Conservation (phyloP, 2,329 filamentous ascomycete species). For the Talaromyces marneffei region DNA sequence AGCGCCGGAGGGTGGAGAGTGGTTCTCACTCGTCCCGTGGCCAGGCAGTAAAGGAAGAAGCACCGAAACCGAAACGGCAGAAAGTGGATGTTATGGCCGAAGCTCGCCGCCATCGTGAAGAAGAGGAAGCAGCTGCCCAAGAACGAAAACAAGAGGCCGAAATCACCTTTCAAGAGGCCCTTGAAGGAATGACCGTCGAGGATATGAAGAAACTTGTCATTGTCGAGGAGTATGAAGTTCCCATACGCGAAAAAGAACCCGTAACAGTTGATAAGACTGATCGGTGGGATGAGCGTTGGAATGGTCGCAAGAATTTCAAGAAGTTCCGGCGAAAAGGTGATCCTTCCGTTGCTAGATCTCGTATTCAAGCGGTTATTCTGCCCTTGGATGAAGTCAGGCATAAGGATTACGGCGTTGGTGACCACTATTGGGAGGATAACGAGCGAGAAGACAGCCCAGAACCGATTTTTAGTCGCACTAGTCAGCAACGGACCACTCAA, state of each 20-base stretch:
- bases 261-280: constrained; percentile 44
- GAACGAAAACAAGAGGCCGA: constrained; percentile 61
- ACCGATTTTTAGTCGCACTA: constrained; percentile 15
- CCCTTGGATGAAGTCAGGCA: constrained; percentile 63
- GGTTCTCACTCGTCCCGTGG: constrained; percentile 43
- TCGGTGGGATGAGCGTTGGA: constrained; percentile 84
- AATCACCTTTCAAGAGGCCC: constrained; percentile 50
- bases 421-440: constrained; percentile 60
- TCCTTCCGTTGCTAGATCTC: constrained; percentile 32
- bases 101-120: constrained; percentile 50
- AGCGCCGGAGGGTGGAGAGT: constrained; percentile 65
- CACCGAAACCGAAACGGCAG: constrained; percentile 46
- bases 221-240: constrained; percentile 69
- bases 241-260: constrained; percentile 24
- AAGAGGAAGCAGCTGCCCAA: constrained; percentile 49
- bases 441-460: constrained; percentile 10
- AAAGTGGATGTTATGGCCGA: constrained; percentile 65
- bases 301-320: constrained; percentile 94
- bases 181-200: constrained; percentile 63
- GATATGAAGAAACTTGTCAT: constrained; percentile 68
- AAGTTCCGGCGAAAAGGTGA: constrained; percentile 54
- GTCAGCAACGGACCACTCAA: constrained; percentile 7
- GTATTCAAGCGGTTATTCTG: constrained; percentile 58
- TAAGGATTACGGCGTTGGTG: constrained; percentile 67
- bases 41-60: constrained; percentile 21